These are phyloP conservation scores for Domatiomyces catenatus DNA, from an alignment of 2,329 filamentous ascomycete species.

Conservation along the genomic window DNA sequence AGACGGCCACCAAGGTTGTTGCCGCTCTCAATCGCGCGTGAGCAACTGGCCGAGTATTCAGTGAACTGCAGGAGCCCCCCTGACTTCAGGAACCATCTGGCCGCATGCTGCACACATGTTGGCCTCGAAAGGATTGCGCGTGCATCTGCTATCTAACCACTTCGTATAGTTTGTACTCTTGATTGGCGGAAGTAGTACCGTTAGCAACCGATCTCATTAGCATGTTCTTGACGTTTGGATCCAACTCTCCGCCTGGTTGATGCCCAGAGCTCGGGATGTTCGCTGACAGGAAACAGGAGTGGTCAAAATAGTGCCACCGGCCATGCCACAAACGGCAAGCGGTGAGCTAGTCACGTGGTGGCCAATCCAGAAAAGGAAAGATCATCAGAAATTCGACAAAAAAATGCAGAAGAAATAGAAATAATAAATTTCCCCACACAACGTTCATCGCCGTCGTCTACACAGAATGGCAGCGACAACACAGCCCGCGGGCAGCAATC, in stretches of 20 bases:
- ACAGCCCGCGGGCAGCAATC: conserved; percentile 30
- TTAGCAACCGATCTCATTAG: neutral
- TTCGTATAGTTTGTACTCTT: neutral
- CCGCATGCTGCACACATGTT: no score
- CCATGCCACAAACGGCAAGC: neutral
- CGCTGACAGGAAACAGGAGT: no score
- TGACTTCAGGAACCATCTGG: no score
- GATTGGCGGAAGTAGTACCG: neutral
- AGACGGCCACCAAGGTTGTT: conserved; percentile 9
- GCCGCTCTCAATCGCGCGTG: neutral
- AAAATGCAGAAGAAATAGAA: neutral
- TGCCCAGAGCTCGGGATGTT: neutral
- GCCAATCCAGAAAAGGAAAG: neutral
- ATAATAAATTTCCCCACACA: neutral
- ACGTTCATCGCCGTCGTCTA: neutral
- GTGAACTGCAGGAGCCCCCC: no score
- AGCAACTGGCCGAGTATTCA: neutral
- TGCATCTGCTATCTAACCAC: no score
- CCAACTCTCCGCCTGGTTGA: neutral
- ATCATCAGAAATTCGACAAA: neutral
- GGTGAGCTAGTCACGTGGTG: neutral
- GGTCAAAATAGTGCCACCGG: no score
- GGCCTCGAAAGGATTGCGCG: no score
- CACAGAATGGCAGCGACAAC: neutral
- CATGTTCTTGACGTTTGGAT: neutral